phyloP scores from a whole-genome alignment of 768 basidiomycete genomes.

The Boletus barrowsii region DNA sequence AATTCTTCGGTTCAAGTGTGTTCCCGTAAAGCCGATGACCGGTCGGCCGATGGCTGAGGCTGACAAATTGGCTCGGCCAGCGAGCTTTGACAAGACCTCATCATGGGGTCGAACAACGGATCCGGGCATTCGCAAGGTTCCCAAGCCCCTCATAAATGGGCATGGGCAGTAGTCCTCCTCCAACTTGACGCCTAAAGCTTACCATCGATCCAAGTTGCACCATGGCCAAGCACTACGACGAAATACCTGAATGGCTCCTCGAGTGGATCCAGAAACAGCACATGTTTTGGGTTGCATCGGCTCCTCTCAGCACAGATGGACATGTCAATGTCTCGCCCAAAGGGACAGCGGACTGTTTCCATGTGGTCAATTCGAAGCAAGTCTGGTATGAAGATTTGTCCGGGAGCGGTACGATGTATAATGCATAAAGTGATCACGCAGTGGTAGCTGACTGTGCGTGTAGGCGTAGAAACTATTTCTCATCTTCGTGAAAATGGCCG shows the following conservation, averaged over 20 bases:
- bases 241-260: conserved; percentile 53
- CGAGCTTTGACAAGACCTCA: too few species aligned
- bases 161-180: too few species aligned
- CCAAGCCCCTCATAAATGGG: too few species aligned
- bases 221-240: conserved; percentile 59
- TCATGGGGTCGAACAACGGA: too few species aligned
- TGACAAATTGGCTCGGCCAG: too few species aligned
- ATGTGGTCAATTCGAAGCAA: conserved; percentile 47
- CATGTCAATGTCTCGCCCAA: conserved; percentile 71
- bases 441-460: neutral
- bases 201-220: neutral
- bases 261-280: conserved; percentile 62
- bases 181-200: neutral
- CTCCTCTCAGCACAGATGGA: conserved; percentile 54
- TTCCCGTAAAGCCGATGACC: too few species aligned
- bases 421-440: neutral
- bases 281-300: conserved; percentile 70
- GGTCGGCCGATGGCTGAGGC: too few species aligned
- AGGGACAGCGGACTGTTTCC: conserved; percentile 60
- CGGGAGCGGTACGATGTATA: conserved; percentile 51
- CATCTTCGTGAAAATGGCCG: conserved; percentile 64
- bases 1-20: too few species aligned
- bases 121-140: too few species aligned
- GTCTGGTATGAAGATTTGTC: conserved; percentile 75
- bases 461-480: conserved; percentile 56